phyloP scores from a whole-genome alignment of 176 grass and related monocot genomes.

The Leersia perrieri region DNA sequence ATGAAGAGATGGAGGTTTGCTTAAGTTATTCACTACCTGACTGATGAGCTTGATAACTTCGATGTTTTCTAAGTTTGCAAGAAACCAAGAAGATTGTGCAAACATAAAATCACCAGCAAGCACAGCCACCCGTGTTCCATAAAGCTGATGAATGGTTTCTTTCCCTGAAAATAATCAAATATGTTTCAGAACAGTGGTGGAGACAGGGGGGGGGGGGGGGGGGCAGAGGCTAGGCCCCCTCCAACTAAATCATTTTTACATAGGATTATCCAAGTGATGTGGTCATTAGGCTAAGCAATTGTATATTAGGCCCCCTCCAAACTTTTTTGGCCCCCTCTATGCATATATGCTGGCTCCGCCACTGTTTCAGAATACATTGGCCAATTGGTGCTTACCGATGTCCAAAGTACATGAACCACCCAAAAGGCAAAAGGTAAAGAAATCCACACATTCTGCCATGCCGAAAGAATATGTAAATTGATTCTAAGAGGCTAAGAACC shows the following conservation, averaged over 20 bases:
- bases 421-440: neutral
- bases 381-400: neutral
- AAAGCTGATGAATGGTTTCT: conserved; percentile 84
- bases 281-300: no score
- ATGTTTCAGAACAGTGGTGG: conserved; percentile 23
- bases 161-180: conserved; percentile 52
- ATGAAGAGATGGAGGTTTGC: conserved; percentile 10
- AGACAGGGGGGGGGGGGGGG: no score
- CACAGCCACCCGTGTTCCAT: conserved; percentile 83
- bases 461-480: neutral
- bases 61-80: conserved; percentile 91
- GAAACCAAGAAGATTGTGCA: conserved; percentile 95
- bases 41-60: conserved; percentile 98
- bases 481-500: conserved; percentile 15
- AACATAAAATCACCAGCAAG: conserved; percentile 98
- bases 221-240: no score
- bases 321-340: no score
- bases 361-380: conserved; percentile 11
- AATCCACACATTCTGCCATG: neutral
- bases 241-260: no score
- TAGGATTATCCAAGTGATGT: no score
- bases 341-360: no score
- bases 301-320: no score
- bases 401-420: neutral
- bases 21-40: conserved; percentile 47